phyloP scores from a whole-genome alignment of 495 filamentous ascomycete genomes.

The Penicillium diatomitis region DNA sequence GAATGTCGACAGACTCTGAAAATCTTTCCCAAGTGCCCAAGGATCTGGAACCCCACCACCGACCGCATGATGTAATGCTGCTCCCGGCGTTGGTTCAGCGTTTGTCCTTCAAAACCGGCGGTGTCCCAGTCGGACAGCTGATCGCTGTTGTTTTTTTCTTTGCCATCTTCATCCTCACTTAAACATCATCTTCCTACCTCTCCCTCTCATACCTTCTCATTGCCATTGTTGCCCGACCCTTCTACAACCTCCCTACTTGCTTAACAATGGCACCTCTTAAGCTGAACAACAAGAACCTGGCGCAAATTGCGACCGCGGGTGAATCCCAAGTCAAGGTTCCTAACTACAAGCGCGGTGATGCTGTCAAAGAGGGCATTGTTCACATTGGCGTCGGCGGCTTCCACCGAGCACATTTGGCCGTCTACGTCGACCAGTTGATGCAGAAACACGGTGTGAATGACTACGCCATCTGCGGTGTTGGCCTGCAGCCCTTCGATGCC shows the following conservation, averaged over 20 bases:
- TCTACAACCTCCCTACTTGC: not conserved
- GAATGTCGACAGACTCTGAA: not conserved
- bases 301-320: slow-evolving; percentile 24
- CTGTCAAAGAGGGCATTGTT: slow-evolving; percentile 42
- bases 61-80: slow-evolving; percentile 3
- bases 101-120: slow-evolving; percentile 1
- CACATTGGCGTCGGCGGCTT: slow-evolving; percentile 42
- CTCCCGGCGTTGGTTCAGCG: not conserved
- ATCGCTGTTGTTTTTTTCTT: not conserved
- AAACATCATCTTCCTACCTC: not conserved
- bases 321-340: slow-evolving; percentile 23
- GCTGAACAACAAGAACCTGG: slow-evolving; percentile 31
- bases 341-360: slow-evolving; percentile 26
- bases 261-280: slow-evolving; percentile 30
- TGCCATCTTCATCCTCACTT: not conserved
- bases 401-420: slow-evolving; percentile 40
- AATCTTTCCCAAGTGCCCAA: not conserved
- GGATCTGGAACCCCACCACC: not conserved
- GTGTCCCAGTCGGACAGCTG: not conserved
- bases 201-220: not conserved
- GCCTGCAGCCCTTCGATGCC: slow-evolving; percentile 36
- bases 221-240: not conserved
- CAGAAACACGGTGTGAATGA: slow-evolving; percentile 33
- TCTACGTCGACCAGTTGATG: slow-evolving; percentile 40
- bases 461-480: slow-evolving; percentile 40